Percentiles rank a stretch among this genome's conserved stretches.
phyloP scores from a whole-genome alignment of 1,284 basidiomycete species.

The Trametes pubescens region DNA sequence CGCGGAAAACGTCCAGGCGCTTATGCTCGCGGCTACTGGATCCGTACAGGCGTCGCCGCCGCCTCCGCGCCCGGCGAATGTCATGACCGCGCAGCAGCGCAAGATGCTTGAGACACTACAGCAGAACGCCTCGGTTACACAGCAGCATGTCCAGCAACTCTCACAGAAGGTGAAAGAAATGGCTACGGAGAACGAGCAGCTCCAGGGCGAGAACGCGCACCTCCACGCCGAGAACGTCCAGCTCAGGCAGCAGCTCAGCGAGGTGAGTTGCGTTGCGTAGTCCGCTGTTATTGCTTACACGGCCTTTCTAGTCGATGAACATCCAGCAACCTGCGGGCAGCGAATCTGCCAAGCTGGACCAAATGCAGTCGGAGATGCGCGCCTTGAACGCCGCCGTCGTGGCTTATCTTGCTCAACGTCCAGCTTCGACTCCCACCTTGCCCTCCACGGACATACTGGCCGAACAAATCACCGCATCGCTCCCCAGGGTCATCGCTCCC shows the following conservation, averaged over 20 bases:
- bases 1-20: slow-evolving; percentile 27
- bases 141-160: slow-evolving; percentile 29
- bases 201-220: slow-evolving; percentile 26
- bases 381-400: slow-evolving; percentile 32
- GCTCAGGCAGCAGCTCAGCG: slow-evolving; percentile 29
- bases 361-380: slow-evolving; percentile 31
- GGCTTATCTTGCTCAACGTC: slow-evolving; percentile 24
- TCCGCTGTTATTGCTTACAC: background rate
- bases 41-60: slow-evolving; percentile 25
- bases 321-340: slow-evolving; percentile 13
- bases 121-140: slow-evolving; percentile 28
- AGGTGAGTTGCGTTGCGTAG: slow-evolving; percentile 22
- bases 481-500: slow-evolving; percentile 25
- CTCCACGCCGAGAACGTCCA: slow-evolving; percentile 31
- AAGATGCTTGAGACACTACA: slow-evolving; percentile 25
- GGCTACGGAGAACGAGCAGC: slow-evolving; percentile 27
- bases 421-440: slow-evolving; percentile 4
- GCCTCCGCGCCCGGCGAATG: slow-evolving; percentile 20
- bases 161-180: slow-evolving; percentile 31
- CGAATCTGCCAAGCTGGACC: slow-evolving; percentile 24
- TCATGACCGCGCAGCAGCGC: slow-evolving; percentile 29
- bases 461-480: slow-evolving; percentile 22
- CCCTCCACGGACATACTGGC: slow-evolving; percentile 19
- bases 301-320: slow-evolving; percentile 4
- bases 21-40: slow-evolving; percentile 27